Base-by-base conservation (phyloP, 257 asterid genomes). In the Solanum stenotomum region DNA sequence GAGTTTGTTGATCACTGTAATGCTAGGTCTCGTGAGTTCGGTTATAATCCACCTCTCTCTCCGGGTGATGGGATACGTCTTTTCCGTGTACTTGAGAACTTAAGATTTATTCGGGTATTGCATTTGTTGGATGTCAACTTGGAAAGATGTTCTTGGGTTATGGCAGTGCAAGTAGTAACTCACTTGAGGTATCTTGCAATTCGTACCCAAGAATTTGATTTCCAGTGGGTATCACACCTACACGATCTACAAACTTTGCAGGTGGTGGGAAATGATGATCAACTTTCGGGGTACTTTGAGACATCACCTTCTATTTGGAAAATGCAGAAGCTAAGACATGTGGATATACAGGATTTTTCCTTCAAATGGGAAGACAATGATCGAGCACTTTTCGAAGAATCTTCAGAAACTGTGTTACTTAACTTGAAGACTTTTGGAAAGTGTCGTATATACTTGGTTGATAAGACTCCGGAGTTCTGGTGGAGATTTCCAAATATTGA, bases 21-120 rank as follows among this genome's bases (percentile, higher is more conserved):
- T 70, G 34, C 6, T 67, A 27, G n/a, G 14, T 1, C 42, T 18
- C 42, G 20, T 34, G 49, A 74, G 29, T 20, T 74, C 8, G 0
- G 3, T 46, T 1, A 13, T 44, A 44, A 12, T 0, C 0, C 52
- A 44, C 0, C 1, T 13, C 0, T 0, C 52, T 44, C 52, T 44
- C 52, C 18, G 18, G 6, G 0, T 44, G 52, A 44, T 4, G 7
- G 20, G 59, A 46, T 13, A 46, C 2, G 7, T 13, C n/a, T 71
- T 71, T 68, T 14, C 77, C 12, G 52, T 70, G 5, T 71, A 34
- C 49, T 71, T 71, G 42, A 31, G 20, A 71, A 31, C 14, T 31
- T 71, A 0, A 71, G 40, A 31, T 16, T 71, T 71, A 71, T 71
- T 31, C n/a, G 7, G 42, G 78, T 33, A 23, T 71, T 71, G 42